phyloP scores from a whole-genome alignment of 2,329 filamentous ascomycete genomes.

The Metarhizium guizhouense region DNA sequence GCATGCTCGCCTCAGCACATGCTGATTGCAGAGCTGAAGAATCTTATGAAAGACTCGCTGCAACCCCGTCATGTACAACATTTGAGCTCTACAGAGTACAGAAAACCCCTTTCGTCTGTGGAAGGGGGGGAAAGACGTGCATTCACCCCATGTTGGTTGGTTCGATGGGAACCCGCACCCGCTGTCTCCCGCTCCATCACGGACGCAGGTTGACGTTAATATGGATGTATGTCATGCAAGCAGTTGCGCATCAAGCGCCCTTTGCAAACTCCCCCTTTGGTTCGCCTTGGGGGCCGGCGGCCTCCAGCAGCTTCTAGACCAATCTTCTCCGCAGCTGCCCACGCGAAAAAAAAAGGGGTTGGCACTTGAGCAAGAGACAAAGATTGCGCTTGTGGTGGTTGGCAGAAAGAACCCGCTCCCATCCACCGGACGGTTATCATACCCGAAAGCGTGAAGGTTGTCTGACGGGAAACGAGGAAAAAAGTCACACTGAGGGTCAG shows the following conservation, averaged over 20 bases:
- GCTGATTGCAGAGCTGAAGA: neutral
- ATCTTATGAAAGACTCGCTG: neutral
- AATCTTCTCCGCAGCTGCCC: neutral
- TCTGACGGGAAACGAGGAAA: neutral
- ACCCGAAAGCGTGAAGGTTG: neutral
- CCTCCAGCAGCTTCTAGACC: neutral
- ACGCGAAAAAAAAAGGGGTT: neutral
- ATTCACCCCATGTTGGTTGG: too few relatives aligned
- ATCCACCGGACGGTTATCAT: neutral
- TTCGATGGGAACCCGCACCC: neutral
- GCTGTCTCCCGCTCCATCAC: neutral
- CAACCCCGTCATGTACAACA: neutral
- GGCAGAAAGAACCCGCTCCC: neutral
- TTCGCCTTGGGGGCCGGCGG: neutral
- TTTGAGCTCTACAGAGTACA: neutral
- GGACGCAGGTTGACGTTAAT: neutral
- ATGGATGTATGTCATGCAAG: constrained; percentile 3
- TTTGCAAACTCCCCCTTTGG: neutral
- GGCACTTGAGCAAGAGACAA: neutral
- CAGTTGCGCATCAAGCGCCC: constrained; percentile 4
- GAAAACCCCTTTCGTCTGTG: too few relatives aligned
- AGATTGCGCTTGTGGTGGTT: neutral
- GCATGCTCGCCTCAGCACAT: too few relatives aligned
- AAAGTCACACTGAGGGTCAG: neutral
- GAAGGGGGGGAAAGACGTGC: too few relatives aligned